Percentiles rank a stretch among this genome's conserved stretches.
phyloP scores from a whole-genome alignment of 2,329 filamentous ascomycete genomes.

The Gyromitra esculenta region DNA sequence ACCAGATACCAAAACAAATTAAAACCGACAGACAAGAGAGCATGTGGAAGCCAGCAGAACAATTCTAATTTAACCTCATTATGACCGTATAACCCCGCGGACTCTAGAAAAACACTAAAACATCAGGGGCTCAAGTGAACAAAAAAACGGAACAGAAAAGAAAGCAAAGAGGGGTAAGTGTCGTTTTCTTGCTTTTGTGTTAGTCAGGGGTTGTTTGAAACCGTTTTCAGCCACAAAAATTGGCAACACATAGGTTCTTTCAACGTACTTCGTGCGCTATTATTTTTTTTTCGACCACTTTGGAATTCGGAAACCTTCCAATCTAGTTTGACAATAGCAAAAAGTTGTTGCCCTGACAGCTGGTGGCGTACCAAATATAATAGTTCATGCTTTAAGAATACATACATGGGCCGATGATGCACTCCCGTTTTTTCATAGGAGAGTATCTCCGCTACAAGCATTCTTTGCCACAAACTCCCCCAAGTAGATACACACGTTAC shows the following conservation, averaged over 20 bases:
- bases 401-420: not conserved
- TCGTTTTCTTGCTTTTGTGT: not conserved
- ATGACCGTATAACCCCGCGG: not conserved
- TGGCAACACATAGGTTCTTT: slow-evolving; percentile 8
- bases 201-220: not conserved
- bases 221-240: not conserved
- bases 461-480: too few relatives aligned
- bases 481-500: too few relatives aligned
- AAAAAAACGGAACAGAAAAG: not conserved
- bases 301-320: not conserved
- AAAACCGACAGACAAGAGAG: not conserved
- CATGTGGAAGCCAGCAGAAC: not conserved
- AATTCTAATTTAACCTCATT: not conserved
- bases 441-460: not conserved
- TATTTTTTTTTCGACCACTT: not conserved
- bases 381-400: not conserved
- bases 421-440: not conserved
- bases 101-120: not conserved
- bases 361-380: not conserved
- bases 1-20: not conserved
- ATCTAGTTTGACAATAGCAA: not conserved
- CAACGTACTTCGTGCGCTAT: not conserved
- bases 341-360: not conserved
- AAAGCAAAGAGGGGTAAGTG: not conserved
- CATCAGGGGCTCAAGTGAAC: not conserved